Percentiles rank a stretch among this genome's conserved stretches.
Evolutionary conservation across 2,329 filamentous ascomycete species (phyloP).

Genomic region (Fusarium goolgardi): DNA sequence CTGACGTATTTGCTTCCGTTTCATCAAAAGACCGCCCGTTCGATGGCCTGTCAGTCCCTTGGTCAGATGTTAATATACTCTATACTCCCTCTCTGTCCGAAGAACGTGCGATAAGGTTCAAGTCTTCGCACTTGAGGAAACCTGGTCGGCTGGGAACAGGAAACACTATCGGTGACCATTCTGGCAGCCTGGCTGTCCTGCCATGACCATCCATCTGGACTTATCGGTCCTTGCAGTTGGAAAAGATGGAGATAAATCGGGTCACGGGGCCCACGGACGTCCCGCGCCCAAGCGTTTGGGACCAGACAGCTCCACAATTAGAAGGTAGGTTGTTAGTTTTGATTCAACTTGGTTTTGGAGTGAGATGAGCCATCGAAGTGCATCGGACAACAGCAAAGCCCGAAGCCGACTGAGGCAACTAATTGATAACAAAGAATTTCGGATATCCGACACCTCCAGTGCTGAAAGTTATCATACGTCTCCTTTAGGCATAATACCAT

Average conservation of each 20-base stretch:
- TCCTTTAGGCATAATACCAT: slow-evolving; percentile 7
- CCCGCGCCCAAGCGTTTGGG: slow-evolving; percentile 31
- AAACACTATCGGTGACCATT: slow-evolving; percentile 20
- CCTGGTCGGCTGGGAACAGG: slow-evolving; percentile 15
- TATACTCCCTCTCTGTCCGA: slow-evolving; percentile 15
- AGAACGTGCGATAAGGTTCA: slow-evolving; percentile 34
- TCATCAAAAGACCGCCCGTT: slow-evolving; percentile 18
- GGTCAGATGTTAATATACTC: slow-evolving; percentile 25
- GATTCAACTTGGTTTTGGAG: slow-evolving; percentile 15
- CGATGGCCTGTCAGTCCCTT: neutral
- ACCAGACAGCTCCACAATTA: slow-evolving; percentile 25
- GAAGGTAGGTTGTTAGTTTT: neutral
- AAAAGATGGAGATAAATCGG: slow-evolving; percentile 31
- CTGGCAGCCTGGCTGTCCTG: neutral
- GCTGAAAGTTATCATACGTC: neutral
- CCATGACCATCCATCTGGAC: neutral
- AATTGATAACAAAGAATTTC: neutral
- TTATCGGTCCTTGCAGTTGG: slow-evolving; percentile 15
- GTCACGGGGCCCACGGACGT: slow-evolving; percentile 26
- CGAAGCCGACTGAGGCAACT: slow-evolving; percentile 3
- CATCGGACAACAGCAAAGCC: slow-evolving; percentile 18
- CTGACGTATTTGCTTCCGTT: slow-evolving; percentile 12
- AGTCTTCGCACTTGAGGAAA: slow-evolving; percentile 20
- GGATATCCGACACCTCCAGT: neutral
- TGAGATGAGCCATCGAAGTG: slow-evolving; percentile 9